Conservation (phyloP, 139 green algal species). For the Picochlorum sp. region DNA sequence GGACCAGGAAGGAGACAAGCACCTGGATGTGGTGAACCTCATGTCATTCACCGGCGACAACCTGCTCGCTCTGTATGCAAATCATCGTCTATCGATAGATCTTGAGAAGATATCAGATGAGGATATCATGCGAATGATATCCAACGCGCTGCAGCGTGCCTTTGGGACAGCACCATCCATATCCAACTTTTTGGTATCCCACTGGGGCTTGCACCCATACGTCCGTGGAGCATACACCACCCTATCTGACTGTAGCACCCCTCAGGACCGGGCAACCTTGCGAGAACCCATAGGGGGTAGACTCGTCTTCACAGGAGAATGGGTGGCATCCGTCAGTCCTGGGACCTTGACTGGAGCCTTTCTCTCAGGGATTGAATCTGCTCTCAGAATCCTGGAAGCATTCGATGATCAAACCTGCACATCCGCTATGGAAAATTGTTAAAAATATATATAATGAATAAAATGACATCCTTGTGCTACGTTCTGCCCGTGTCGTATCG, state of each 20-base stretch:
- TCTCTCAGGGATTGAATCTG: constrained; percentile 11
- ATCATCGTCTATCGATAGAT: background rate
- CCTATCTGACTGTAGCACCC: constrained; percentile 9
- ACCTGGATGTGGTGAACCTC: constrained; percentile 16
- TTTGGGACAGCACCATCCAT: background rate
- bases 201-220: constrained; percentile 19
- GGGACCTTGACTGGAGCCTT: constrained; percentile 16
- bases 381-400: background rate
- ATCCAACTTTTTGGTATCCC: background rate
- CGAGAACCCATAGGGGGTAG: constrained; percentile 17
- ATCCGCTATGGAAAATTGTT: background rate
- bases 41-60: constrained; percentile 9
- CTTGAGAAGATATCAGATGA: constrained; percentile 6
- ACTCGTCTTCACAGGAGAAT: constrained; percentile 22
- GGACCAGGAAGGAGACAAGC: background rate
- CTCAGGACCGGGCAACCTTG: constrained; percentile 19
- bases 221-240: constrained; percentile 5
- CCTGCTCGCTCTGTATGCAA: constrained; percentile 12
- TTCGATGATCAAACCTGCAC: background rate
- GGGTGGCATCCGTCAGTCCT: background rate
- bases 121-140: constrained; percentile 1
- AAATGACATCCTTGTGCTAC: background rate
- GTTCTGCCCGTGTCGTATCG: background rate
- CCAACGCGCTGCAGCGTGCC: background rate
- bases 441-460: background rate